phyloP scores from a whole-genome alignment of 2,329 filamentous ascomycete genomes.

The Penicillium sp. region DNA sequence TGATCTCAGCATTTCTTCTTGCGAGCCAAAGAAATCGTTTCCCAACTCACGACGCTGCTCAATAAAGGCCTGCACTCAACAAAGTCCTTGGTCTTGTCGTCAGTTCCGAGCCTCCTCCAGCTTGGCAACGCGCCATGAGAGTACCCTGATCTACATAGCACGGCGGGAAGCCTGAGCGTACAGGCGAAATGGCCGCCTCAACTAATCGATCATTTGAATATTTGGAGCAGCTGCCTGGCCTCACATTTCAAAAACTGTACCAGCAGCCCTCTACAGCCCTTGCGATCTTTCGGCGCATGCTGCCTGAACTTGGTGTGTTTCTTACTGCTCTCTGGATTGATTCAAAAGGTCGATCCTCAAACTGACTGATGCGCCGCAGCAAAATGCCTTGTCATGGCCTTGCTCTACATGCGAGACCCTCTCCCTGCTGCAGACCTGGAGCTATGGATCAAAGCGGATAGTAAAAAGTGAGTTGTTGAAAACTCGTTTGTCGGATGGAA shows the following conservation, averaged over 20 bases:
- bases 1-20: neutral
- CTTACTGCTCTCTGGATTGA: neutral
- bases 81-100: neutral
- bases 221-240: conserved; percentile 84
- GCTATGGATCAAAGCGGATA: conserved; percentile 72
- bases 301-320: conserved; percentile 74
- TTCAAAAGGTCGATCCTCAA: neutral
- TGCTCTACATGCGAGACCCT: conserved; percentile 83
- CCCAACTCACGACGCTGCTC: neutral
- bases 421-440: conserved; percentile 79
- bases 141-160: conserved; percentile 22
- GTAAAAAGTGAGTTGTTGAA: conserved; percentile 46
- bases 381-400: conserved; percentile 92
- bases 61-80: neutral
- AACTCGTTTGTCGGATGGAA: neutral
- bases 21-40: neutral
- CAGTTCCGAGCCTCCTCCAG: neutral
- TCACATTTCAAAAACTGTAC: conserved; percentile 87
- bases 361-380: conserved; percentile 48
- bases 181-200: conserved; percentile 50
- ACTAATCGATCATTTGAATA: conserved; percentile 73
- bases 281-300: conserved; percentile 95
- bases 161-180: conserved; percentile 17
- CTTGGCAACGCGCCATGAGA: conserved; percentile 22
- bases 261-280: conserved; percentile 92